Evolutionary conservation across 768 basidiomycete genomes (phyloP).

Genomic region (Heimioporus sp.): DNA sequence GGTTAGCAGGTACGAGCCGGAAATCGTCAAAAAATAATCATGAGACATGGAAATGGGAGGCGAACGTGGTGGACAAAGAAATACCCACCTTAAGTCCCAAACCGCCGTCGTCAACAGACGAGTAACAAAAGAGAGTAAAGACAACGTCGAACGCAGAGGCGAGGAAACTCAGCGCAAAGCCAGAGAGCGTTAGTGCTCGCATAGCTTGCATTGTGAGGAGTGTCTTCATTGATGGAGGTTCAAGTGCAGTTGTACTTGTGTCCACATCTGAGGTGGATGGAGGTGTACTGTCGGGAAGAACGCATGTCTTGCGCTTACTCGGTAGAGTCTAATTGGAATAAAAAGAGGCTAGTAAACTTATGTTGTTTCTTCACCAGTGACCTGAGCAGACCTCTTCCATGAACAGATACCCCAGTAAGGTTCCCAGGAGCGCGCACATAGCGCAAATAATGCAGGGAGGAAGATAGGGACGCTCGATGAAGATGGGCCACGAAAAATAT

Average conservation of each 20-base stretch:
- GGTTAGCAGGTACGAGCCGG: not conserved
- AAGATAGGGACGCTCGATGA: constrained; percentile 8
- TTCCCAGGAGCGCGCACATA: not conserved
- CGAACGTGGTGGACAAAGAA: no score
- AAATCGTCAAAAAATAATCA: no score
- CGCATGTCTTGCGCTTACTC: not conserved
- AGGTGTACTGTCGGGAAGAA: not conserved
- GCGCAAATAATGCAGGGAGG: constrained; percentile 2
- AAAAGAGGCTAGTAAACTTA: not conserved
- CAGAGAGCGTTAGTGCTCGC: constrained; percentile 47
- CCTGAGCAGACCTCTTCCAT: constrained; percentile 8
- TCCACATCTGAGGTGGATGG: not conserved
- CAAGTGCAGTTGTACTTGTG: not conserved
- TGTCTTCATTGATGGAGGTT: constrained; percentile 25
- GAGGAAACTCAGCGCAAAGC: constrained; percentile 47
- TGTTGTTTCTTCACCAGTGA: no score
- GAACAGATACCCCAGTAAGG: not conserved
- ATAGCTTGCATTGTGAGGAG: constrained; percentile 50
- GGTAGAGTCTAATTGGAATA: constrained; percentile 2
- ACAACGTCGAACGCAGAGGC: constrained; percentile 52
- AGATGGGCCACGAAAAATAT: constrained; percentile 7
- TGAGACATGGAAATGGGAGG: no score
- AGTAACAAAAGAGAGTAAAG: constrained; percentile 35
- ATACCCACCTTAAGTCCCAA: constrained; percentile 47
- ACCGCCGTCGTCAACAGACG: constrained; percentile 51